These are phyloP conservation scores for Russula lepida DNA, from an alignment of 768 basidiomycete genomes.

Conservation along the genomic window DNA sequence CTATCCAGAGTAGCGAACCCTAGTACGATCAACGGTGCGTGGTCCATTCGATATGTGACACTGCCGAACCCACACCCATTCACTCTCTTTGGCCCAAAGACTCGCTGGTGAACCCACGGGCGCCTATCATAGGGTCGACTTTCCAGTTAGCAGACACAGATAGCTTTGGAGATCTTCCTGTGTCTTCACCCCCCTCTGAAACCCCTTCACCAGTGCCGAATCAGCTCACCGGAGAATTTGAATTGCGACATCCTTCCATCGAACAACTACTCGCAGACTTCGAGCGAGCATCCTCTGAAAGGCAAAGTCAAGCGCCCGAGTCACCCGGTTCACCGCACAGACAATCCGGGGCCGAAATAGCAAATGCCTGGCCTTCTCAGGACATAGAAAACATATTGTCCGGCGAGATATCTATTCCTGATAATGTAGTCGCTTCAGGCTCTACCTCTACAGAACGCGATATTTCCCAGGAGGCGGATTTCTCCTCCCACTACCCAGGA, in stretches of 20 bases:
- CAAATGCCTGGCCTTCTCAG: constrained; percentile 8
- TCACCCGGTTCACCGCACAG: neutral
- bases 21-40: neutral
- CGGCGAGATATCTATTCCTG: neutral
- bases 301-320: neutral
- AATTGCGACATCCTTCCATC: neutral
- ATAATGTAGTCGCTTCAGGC: neutral
- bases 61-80: neutral
- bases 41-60: neutral
- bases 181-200: constrained; percentile 14
- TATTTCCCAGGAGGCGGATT: neutral
- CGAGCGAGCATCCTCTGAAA: neutral
- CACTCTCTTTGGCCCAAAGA: neutral
- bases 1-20: neutral
- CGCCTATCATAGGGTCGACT: neutral
- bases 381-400: constrained; percentile 12
- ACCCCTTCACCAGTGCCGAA: constrained; percentile 2
- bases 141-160: constrained; percentile 16
- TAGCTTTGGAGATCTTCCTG: constrained; percentile 19
- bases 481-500: neutral
- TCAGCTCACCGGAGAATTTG: neutral
- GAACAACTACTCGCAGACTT: constrained; percentile 13
- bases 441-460: neutral
- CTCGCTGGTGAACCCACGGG: neutral
- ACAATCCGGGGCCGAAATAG: neutral